A percentile compares a stretch with the other conserved stretches of the same genome.
Evolutionary conservation across 257 asterid genomes (phyloP).

Genomic region (Petrea volubilis): DNA sequence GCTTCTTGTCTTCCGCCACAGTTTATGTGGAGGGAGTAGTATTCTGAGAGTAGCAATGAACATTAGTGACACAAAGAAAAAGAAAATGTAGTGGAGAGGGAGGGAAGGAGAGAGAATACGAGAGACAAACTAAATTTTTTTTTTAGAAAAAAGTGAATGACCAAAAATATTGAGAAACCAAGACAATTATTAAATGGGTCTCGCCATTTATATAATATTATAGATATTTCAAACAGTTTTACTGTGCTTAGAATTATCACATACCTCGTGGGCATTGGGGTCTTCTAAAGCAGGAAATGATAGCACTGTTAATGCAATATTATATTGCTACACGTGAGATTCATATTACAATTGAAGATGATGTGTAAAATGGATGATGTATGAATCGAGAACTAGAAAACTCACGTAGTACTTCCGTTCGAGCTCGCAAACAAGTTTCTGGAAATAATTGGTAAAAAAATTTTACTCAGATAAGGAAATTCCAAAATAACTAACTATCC

Average conservation of each 20-base stretch:
- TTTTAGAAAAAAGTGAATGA: too few species aligned
- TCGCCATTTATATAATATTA: too few species aligned
- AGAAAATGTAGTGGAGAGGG: too few species aligned
- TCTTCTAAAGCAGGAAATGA: conserved; percentile 51
- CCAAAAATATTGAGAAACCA: too few species aligned
- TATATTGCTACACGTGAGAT: conserved; percentile 17
- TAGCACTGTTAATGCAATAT: conserved; percentile 42
- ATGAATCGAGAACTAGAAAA: conserved; percentile 18
- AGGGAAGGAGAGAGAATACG: too few species aligned
- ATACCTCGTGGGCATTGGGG: conserved; percentile 45
- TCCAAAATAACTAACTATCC: background rate
- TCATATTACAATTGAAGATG: conserved; percentile 2
- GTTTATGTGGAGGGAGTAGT: conserved; percentile 49
- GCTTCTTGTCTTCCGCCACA: conserved; percentile 55
- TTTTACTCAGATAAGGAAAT: conserved; percentile 20
- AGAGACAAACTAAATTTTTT: too few species aligned
- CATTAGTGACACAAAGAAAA: too few species aligned
- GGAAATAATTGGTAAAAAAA: conserved; percentile 18
- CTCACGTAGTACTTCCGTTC: conserved; percentile 52
- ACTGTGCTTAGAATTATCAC: conserved; percentile 32
- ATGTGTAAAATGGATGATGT: background rate
- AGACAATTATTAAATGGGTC: too few species aligned
- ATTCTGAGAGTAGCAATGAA: too few species aligned
- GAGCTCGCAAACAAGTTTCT: conserved; percentile 76
- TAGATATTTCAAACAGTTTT: too few species aligned